Evolutionary conservation across 495 filamentous ascomycete species (phyloP).

Genomic region (Penicillium maclennaniae): DNA sequence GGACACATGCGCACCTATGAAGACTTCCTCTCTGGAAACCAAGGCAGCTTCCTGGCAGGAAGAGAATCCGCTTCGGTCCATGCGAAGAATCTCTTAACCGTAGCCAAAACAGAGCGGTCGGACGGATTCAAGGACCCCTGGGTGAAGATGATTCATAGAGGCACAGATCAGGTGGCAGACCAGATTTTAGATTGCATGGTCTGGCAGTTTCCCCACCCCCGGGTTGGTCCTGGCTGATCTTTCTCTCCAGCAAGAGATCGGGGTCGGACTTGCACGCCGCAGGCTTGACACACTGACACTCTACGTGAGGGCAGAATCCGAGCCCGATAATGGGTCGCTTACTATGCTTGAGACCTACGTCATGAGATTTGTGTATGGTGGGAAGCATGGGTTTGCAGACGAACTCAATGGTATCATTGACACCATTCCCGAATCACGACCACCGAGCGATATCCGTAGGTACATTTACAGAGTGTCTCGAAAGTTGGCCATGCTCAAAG

Average conservation of each 20-base stretch:
- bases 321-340: not conserved
- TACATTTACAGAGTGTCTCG: not conserved
- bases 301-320: not conserved
- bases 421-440: not conserved
- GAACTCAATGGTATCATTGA: not conserved
- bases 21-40: constrained; percentile 20
- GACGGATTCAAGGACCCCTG: not conserved
- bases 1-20: constrained; percentile 23
- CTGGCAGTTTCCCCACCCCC: not conserved
- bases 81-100: not conserved
- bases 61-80: not conserved
- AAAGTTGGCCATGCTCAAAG: not conserved
- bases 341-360: constrained; percentile 5
- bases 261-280: not conserved
- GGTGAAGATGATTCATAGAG: constrained; percentile 7
- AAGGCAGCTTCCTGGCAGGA: not conserved
- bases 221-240: not conserved
- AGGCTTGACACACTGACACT: not conserved
- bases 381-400: not conserved
- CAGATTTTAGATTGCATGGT: constrained; percentile 5
- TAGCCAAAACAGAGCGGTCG: not conserved
- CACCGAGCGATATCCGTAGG: not conserved
- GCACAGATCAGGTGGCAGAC: not conserved
- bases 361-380: constrained; percentile 2
- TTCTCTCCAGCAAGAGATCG: not conserved